Conservation (phyloP, 768 basidiomycete genomes). For the Roridomyces roridus region DNA sequence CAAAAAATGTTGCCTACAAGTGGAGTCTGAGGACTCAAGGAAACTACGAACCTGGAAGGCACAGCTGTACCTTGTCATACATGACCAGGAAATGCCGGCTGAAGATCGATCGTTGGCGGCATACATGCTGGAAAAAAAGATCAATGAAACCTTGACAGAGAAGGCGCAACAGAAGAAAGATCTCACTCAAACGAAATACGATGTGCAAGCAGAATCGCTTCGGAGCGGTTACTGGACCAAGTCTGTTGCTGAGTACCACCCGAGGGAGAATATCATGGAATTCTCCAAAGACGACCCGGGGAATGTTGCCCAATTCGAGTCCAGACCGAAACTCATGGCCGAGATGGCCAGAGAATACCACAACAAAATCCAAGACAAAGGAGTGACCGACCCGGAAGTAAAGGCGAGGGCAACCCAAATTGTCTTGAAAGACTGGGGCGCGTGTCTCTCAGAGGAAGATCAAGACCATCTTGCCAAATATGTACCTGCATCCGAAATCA, state of each 20-base stretch:
- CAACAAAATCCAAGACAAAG: neutral
- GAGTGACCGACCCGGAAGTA: no score
- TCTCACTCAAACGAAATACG: neutral
- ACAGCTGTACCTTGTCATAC: conserved; percentile 1
- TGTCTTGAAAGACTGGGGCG: no score
- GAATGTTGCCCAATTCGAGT: neutral
- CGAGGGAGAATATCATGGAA: neutral
- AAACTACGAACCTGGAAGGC: neutral
- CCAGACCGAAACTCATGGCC: neutral
- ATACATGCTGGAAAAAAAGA: conserved; percentile 1
- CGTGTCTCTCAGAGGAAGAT: no score
- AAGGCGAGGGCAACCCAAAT: no score
- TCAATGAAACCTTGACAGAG: neutral
- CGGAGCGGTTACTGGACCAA: neutral
- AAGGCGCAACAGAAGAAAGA: neutral
- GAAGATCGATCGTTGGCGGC: neutral
- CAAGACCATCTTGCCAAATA: no score
- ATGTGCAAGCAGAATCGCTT: neutral
- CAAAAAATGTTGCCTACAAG: neutral
- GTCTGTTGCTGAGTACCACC: neutral
- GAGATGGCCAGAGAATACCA: neutral
- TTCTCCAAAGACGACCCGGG: neutral
- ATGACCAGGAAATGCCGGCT: neutral
- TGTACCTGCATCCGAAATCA: no score
- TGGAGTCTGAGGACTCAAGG: neutral